Evolutionary conservation across 1,284 basidiomycete species (phyloP).

Genomic region (Volvariella surrecta): DNA sequence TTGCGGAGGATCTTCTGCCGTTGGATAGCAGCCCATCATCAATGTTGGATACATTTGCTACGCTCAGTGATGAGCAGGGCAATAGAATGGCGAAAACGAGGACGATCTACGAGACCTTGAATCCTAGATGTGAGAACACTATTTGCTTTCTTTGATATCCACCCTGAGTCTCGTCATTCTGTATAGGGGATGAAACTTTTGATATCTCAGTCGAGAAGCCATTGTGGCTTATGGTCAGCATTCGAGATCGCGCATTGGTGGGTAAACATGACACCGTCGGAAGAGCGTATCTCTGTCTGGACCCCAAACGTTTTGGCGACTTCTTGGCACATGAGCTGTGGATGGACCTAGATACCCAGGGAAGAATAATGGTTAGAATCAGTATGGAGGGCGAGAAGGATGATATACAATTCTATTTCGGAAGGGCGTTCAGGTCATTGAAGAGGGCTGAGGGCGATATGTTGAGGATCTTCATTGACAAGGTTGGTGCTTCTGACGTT

Average conservation of each 20-base stretch:
- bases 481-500: slow-evolving; percentile 43
- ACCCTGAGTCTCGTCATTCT: slow-evolving; percentile 5
- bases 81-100: slow-evolving; percentile 90
- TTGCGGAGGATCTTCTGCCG: slow-evolving; percentile 78
- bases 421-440: slow-evolving; percentile 88
- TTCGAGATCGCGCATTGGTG: slow-evolving; percentile 83
- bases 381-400: slow-evolving; percentile 99
- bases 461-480: slow-evolving; percentile 95
- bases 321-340: slow-evolving; percentile 88
- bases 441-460: slow-evolving; percentile 95
- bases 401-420: slow-evolving; percentile 97
- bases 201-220: slow-evolving; percentile 87
- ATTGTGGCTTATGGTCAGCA: slow-evolving; percentile 94
- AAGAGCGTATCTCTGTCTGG: slow-evolving; percentile 86
- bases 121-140: slow-evolving; percentile 72
- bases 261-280: slow-evolving; percentile 91
- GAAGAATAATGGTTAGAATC: slow-evolving; percentile 80
- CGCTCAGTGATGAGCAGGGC: slow-evolving; percentile 89
- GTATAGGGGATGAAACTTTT: slow-evolving; percentile 89
- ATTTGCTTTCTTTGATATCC: slow-evolving; percentile 1
- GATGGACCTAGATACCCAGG: slow-evolving; percentile 86
- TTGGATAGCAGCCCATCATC: slow-evolving; percentile 64
- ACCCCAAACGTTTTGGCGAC: slow-evolving; percentile 85
- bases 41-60: slow-evolving; percentile 86
- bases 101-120: slow-evolving; percentile 88